A percentile compares a stretch with the other conserved stretches of the same genome.
phyloP scores from a whole-genome alignment of 768 basidiomycete species.

The Leccinum barrowsii region DNA sequence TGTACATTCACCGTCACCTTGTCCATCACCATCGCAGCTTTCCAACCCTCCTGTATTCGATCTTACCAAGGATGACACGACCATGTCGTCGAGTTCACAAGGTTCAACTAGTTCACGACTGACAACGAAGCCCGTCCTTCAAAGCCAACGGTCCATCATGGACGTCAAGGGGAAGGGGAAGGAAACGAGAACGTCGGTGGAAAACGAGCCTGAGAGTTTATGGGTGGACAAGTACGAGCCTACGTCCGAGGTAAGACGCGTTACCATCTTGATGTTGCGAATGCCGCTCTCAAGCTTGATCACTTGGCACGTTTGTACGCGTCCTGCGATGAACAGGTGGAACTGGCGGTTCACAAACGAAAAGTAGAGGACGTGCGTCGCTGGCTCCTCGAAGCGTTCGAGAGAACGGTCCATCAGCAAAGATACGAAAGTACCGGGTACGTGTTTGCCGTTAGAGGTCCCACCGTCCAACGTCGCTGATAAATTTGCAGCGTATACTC shows the following conservation, averaged over 20 bases:
- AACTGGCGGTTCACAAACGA: constrained; percentile 74
- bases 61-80: constrained; percentile 12
- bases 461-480: neutral
- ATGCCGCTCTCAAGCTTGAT: neutral
- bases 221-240: constrained; percentile 70
- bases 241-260: constrained; percentile 45
- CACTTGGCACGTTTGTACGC: neutral
- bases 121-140: neutral
- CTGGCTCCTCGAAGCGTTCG: constrained; percentile 67
- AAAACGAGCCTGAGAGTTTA: constrained; percentile 36
- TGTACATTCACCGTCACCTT: neutral
- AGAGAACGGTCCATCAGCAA: constrained; percentile 57
- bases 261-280: neutral
- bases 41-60: constrained; percentile 24
- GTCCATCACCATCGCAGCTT: constrained; percentile 9
- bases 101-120: neutral
- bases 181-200: neutral
- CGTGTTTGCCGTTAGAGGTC: constrained; percentile 22
- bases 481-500: constrained; percentile 65
- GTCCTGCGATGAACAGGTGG: constrained; percentile 40
- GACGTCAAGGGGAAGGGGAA: constrained; percentile 28
- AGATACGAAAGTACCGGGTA: constrained; percentile 72
- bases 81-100: constrained; percentile 8
- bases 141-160: neutral
- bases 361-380: constrained; percentile 76